Conservation (phyloP, 2,329 filamentous ascomycete species). For the Aspergillus pseudonomiae region DNA sequence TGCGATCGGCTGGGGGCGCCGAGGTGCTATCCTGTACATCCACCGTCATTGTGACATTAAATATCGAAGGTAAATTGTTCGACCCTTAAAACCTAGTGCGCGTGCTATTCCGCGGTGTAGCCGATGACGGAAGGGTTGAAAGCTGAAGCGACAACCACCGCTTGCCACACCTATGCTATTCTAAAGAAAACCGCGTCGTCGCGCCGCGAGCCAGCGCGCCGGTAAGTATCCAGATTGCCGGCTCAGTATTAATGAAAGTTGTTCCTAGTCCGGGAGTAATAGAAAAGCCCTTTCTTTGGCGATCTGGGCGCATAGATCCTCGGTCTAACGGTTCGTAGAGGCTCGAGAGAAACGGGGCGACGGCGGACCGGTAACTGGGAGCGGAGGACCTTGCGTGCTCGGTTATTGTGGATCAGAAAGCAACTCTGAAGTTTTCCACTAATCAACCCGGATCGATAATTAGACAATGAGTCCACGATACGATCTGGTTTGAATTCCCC, state of each 20-base stretch:
- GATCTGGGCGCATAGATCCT: slow-evolving; percentile 23
- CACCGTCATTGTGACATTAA: slow-evolving; percentile 37
- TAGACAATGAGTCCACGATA: not conserved
- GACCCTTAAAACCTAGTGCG: not conserved
- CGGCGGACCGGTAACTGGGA: slow-evolving; percentile 6
- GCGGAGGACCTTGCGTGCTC: slow-evolving; percentile 1
- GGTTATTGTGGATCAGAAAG: not conserved
- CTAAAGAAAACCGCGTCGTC: slow-evolving; percentile 15
- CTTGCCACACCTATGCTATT: slow-evolving; percentile 11
- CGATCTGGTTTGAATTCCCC: not conserved
- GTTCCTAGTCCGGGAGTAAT: slow-evolving; percentile 15
- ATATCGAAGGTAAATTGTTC: not conserved
- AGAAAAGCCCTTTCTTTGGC: slow-evolving; percentile 9
- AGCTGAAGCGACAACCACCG: slow-evolving; percentile 4
- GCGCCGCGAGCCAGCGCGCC: slow-evolving; percentile 16
- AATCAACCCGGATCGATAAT: not conserved
- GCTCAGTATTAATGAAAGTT: not conserved
- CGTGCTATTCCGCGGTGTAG: not conserved
- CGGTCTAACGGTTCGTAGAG: not conserved
- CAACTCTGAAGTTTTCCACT: not conserved
- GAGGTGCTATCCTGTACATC: slow-evolving; percentile 39
- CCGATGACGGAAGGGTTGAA: not conserved
- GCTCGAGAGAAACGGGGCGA: slow-evolving; percentile 7
- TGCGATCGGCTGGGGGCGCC: slow-evolving; percentile 41
- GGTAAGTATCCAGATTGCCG: slow-evolving; percentile 20